These are phyloP conservation scores for Ganoderma meredithae DNA, from an alignment of 1,284 basidiomycete species.

Conservation along the genomic window DNA sequence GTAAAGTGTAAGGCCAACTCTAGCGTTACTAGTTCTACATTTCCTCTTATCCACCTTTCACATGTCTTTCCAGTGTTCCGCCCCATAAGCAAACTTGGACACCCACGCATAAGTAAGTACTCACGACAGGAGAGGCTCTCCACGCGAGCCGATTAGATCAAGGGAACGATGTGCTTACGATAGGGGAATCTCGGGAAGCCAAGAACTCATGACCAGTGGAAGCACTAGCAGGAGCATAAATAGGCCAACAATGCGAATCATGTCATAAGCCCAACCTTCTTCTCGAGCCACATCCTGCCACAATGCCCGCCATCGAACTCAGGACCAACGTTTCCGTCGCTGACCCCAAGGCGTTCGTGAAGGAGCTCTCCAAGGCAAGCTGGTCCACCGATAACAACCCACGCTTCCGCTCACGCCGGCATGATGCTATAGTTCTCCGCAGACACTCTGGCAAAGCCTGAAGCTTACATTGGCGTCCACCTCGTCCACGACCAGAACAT, in stretches of 20 bases:
- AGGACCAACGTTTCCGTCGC: slow-evolving; percentile 65
- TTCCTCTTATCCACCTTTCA: not conserved
- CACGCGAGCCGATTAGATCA: not conserved
- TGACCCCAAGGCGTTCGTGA: slow-evolving; percentile 60
- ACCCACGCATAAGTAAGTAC: too few relatives aligned
- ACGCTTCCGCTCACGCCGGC: slow-evolving; percentile 9
- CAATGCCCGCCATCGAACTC: slow-evolving; percentile 65
- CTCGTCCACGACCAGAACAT: slow-evolving; percentile 64
- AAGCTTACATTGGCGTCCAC: slow-evolving; percentile 57
- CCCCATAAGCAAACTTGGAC: too few relatives aligned
- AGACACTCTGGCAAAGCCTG: slow-evolving; percentile 59
- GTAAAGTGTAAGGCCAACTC: too few relatives aligned
- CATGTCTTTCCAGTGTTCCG: not conserved
- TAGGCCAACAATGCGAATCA: not conserved
- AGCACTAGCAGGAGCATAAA: slow-evolving; percentile 6
- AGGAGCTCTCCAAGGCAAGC: slow-evolving; percentile 67
- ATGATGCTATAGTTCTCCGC: slow-evolving; percentile 51
- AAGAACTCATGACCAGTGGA: slow-evolving; percentile 15
- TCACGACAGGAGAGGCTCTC: not conserved
- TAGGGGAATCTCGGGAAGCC: not conserved
- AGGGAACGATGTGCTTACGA: slow-evolving; percentile 2
- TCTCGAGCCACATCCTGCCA: not conserved
- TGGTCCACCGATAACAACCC: slow-evolving; percentile 8
- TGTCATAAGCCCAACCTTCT: not conserved
- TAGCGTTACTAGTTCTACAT: too few relatives aligned